A percentile compares a stretch with the other conserved stretches of the same genome.
Conservation (phyloP, 768 basidiomycete genomes). For the Nidularia pulvinata region DNA sequence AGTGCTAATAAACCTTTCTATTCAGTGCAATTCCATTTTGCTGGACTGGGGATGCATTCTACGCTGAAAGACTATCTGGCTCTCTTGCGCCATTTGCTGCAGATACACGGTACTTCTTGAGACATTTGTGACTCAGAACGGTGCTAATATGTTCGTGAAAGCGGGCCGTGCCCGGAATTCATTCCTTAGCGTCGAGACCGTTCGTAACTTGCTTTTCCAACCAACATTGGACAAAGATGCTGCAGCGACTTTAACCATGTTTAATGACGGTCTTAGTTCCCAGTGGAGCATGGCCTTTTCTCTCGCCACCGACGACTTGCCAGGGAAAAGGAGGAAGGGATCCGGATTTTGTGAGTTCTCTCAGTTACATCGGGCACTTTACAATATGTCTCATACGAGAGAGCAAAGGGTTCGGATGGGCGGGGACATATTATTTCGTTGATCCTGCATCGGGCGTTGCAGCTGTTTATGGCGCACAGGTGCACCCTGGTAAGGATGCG, state of each 20-base stretch:
- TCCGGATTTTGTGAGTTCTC: conserved; percentile 24
- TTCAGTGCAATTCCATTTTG: conserved; percentile 14
- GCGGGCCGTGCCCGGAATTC: conserved; percentile 7
- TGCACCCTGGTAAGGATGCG: conserved; percentile 17
- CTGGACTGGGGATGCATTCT: conserved; percentile 19
- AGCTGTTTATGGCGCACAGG: conserved; percentile 26
- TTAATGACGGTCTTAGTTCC: conserved; percentile 5
- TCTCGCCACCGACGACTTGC: conserved; percentile 18
- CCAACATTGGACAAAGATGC: conserved; percentile 9
- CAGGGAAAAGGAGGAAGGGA: conserved; percentile 22
- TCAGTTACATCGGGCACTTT: not conserved
- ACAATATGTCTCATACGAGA: not conserved
- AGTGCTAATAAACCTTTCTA: not conserved
- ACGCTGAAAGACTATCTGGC: conserved; percentile 22
- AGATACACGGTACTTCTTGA: conserved; percentile 17
- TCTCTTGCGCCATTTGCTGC: conserved; percentile 23
- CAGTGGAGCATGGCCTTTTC: conserved; percentile 25
- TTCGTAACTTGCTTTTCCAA: conserved; percentile 11
- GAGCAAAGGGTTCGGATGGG: conserved; percentile 29
- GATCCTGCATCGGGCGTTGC: conserved; percentile 30
- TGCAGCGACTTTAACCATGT: conserved; percentile 1
- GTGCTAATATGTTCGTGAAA: conserved; percentile 4
- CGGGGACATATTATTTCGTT: conserved; percentile 23
- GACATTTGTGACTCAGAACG: not conserved
- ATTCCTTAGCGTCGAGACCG: conserved; percentile 10